Percentiles rank a stretch among this genome's conserved stretches.
phyloP scores from a whole-genome alignment of 148 eudicot species.

The Cornus controversa region DNA sequence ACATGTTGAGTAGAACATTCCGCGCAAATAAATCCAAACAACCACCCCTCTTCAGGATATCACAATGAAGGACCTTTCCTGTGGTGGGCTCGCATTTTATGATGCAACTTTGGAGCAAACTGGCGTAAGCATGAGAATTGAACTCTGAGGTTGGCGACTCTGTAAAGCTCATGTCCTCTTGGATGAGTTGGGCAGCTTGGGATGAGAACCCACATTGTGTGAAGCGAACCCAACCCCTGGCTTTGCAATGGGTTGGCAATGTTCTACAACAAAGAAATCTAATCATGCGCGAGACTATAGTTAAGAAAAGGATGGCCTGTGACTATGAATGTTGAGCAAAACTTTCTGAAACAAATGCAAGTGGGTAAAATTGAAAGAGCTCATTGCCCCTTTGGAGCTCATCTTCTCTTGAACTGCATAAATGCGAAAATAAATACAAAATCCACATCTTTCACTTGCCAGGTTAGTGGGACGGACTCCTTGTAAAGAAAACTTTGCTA shows the following conservation, averaged over 20 bases:
- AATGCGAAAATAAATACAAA: too few relatives aligned
- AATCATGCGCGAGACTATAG: background rate
- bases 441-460: too few relatives aligned
- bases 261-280: background rate
- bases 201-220: background rate
- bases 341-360: too few relatives aligned
- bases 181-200: background rate
- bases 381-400: too few relatives aligned
- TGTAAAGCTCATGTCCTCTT: background rate
- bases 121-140: background rate
- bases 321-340: too few relatives aligned
- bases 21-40: background rate
- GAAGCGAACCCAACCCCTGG: background rate
- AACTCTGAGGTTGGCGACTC: too few relatives aligned
- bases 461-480: too few relatives aligned
- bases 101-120: background rate
- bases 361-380: too few relatives aligned
- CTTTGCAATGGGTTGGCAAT: background rate
- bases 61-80: background rate
- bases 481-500: too few relatives aligned
- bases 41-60: background rate
- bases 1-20: background rate
- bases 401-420: too few relatives aligned
- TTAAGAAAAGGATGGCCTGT: too few relatives aligned
- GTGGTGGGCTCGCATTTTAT: background rate